Evolutionary conservation across 768 basidiomycete genomes (phyloP).

Genomic region (Suillus bovinus): DNA sequence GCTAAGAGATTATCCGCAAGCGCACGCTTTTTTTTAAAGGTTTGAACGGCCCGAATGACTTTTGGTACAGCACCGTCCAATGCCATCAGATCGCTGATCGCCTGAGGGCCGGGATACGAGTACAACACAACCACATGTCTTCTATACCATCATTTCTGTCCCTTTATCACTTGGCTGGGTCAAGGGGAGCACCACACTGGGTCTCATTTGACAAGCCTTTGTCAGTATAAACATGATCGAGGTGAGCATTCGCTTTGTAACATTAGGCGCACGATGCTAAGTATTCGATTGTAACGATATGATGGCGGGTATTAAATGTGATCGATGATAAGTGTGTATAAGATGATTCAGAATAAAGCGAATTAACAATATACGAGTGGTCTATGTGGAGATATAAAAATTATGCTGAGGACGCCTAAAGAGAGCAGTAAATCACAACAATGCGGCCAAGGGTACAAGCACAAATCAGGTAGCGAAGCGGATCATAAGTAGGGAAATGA

Average conservation of each 20-base stretch:
- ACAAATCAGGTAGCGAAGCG: slow-evolving; percentile 21
- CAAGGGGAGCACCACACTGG: not conserved
- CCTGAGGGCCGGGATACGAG: not conserved
- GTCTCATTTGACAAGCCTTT: not conserved
- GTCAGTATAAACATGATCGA: not conserved
- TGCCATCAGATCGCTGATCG: not conserved
- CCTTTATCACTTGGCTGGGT: not conserved
- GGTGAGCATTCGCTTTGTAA: slow-evolving; percentile 1
- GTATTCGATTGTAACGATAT: slow-evolving; percentile 27
- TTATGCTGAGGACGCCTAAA: slow-evolving; percentile 36
- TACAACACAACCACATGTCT: not conserved
- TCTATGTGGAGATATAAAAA: slow-evolving; percentile 31
- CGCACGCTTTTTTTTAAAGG: not conserved
- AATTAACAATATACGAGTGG: slow-evolving; percentile 30
- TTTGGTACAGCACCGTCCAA: not conserved
- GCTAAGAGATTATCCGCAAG: not conserved
- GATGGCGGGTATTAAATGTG: slow-evolving; percentile 32
- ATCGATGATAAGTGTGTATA: slow-evolving; percentile 27
- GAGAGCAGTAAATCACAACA: slow-evolving; percentile 44
- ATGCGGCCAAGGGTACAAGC: slow-evolving; percentile 26
- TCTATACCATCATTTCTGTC: not conserved
- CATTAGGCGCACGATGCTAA: slow-evolving; percentile 13
- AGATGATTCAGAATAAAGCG: slow-evolving; percentile 27
- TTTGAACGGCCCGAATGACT: not conserved
- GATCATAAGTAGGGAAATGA: slow-evolving; percentile 27